Conservation (phyloP, 352 stramenopile species). For the Globisporangium radiosum region DNA sequence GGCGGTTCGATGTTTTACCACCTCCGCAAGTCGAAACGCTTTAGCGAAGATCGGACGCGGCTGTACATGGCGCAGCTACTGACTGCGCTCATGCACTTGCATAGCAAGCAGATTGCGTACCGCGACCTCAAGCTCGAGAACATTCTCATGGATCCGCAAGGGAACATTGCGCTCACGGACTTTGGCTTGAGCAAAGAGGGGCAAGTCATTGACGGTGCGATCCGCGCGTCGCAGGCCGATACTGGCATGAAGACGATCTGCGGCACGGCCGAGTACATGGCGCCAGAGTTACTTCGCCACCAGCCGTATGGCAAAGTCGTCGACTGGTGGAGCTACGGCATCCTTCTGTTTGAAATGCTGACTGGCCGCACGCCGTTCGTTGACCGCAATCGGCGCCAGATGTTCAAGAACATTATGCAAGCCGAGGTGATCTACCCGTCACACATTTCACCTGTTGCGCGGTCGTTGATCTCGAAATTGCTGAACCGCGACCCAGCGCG, state of each 20-base stretch:
- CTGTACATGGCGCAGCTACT: constrained; percentile 87
- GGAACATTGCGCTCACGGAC: constrained; percentile 84
- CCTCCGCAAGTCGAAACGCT: constrained; percentile 81
- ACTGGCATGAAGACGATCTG: constrained; percentile 88
- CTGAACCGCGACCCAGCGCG: constrained; percentile 91
- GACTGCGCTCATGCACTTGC: constrained; percentile 83
- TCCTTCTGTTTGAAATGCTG: constrained; percentile 87
- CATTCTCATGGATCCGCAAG: constrained; percentile 85
- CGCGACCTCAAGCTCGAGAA: constrained; percentile 88
- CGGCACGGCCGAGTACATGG: constrained; percentile 87
- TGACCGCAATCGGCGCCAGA: constrained; percentile 81
- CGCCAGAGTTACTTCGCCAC: constrained; percentile 73
- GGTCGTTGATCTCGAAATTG: constrained; percentile 84
- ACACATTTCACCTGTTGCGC: constrained; percentile 70
- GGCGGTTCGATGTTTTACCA: constrained; percentile 89
- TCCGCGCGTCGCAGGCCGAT: constrained; percentile 72
- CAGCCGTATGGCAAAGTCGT: constrained; percentile 87
- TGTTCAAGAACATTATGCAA: constrained; percentile 91
- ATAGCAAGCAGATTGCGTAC: constrained; percentile 87
- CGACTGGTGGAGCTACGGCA: constrained; percentile 88
- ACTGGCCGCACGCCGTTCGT: constrained; percentile 84
- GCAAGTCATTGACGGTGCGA: constrained; percentile 73
- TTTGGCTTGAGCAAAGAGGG: constrained; percentile 87
- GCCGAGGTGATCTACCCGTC: constrained; percentile 84
- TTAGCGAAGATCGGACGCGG: constrained; percentile 76